Evolutionary conservation across 2,329 filamentous ascomycete genomes (phyloP).

Genomic region (Teratosphaeria nubilosa): DNA sequence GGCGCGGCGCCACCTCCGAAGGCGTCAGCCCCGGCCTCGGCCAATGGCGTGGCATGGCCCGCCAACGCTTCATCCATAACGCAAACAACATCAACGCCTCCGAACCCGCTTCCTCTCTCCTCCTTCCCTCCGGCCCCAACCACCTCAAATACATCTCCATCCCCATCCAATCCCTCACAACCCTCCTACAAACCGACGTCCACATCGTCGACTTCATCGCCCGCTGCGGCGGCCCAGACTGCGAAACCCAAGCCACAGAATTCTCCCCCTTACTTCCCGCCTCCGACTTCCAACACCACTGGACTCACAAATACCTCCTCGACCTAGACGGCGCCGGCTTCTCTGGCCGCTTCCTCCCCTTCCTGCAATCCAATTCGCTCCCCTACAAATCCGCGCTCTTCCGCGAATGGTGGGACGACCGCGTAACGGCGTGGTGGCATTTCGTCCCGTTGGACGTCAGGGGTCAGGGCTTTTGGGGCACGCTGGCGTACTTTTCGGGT

Average conservation of each 20-base stretch:
- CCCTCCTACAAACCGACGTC: conserved; percentile 45
- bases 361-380: conserved; percentile 55
- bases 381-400: conserved; percentile 66
- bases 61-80: conserved; percentile 64
- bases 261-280: conserved; percentile 37
- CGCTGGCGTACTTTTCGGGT: conserved; percentile 63
- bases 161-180: conserved; percentile 43
- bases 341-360: conserved; percentile 54
- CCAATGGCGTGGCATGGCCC: conserved; percentile 57
- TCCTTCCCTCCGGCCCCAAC: conserved; percentile 37
- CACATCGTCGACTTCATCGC: conserved; percentile 49
- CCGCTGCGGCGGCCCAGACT: conserved; percentile 47
- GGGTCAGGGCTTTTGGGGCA: conserved; percentile 63
- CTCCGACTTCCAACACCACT: conserved; percentile 47
- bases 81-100: conserved; percentile 47
- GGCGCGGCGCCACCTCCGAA: conserved; percentile 60
- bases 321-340: conserved; percentile 61
- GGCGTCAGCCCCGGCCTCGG: conserved; percentile 39
- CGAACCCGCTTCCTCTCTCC: conserved; percentile 41
- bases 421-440: conserved; percentile 66
- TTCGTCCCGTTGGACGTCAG: conserved; percentile 69
- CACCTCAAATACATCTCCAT: conserved; percentile 31
- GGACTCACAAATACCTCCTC: conserved; percentile 60
- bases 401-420: conserved; percentile 67
- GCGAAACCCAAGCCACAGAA: conserved; percentile 42